Percentiles rank a stretch among this genome's conserved stretches.
Evolutionary conservation across 371 early-diverging fungal genomes (phyloP).

Genomic region (Zychaea mexicana): DNA sequence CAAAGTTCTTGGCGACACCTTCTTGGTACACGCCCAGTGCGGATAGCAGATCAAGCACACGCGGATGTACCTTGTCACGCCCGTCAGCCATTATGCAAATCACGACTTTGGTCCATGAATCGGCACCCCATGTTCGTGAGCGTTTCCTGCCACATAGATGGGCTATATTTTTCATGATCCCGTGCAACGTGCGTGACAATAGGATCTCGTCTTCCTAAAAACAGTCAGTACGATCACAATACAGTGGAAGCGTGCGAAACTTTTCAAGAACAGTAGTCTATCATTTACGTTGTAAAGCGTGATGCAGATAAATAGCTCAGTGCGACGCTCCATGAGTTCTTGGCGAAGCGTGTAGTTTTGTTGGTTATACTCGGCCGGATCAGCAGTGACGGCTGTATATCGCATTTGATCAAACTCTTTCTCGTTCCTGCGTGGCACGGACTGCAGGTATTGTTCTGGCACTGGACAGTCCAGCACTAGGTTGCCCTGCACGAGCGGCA

Average conservation of each 20-base stretch:
- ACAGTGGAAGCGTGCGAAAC: too few relatives aligned
- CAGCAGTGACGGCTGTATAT: constrained; percentile 77
- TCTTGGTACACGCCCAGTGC: constrained; percentile 92
- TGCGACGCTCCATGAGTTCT: constrained; percentile 65
- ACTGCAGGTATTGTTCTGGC: constrained; percentile 59
- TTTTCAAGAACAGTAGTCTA: too few relatives aligned
- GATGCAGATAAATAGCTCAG: constrained; percentile 86
- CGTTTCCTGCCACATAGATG: constrained; percentile 77
- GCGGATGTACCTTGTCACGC: constrained; percentile 71
- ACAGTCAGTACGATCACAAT: too few relatives aligned
- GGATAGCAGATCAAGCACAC: constrained; percentile 80
- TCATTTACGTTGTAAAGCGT: constrained; percentile 92
- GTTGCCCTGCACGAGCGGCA: constrained; percentile 69
- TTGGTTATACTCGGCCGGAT: constrained; percentile 78
- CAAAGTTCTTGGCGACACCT: constrained; percentile 75
- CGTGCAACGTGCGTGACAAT: constrained; percentile 83
- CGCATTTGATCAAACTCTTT: constrained; percentile 76
- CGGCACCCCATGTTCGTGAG: constrained; percentile 64
- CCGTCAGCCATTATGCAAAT: constrained; percentile 89
- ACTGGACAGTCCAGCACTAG: constrained; percentile 77
- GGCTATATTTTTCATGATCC: constrained; percentile 86
- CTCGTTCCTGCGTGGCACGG: constrained; percentile 52
- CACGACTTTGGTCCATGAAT: constrained; percentile 90
- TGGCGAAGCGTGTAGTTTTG: constrained; percentile 80
- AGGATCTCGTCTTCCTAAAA: constrained; percentile 81